Conservation (phyloP, 2,329 filamentous ascomycete genomes). For the Nemania abortiva region DNA sequence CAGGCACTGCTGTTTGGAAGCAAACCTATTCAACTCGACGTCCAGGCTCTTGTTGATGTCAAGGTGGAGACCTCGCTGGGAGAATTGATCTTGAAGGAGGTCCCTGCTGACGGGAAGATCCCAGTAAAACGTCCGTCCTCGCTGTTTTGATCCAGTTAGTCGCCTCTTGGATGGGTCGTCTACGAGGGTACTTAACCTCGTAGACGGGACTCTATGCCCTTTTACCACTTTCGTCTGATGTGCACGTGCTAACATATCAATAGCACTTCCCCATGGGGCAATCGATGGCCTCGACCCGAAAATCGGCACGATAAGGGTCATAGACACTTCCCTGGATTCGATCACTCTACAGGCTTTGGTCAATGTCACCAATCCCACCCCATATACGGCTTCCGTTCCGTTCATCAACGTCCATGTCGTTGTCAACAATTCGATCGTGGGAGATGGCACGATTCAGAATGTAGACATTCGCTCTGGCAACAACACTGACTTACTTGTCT, state of each 20-base stretch:
- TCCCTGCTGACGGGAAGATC: conserved; percentile 87
- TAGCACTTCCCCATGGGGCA: conserved; percentile 70
- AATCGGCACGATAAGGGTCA: conserved; percentile 77
- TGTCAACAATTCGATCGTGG: conserved; percentile 79
- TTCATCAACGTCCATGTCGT: conserved; percentile 81
- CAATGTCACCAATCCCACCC: conserved; percentile 91
- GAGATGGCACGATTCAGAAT: conserved; percentile 76
- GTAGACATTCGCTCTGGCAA: conserved; percentile 74
- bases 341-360: conserved; percentile 78
- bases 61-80: conserved; percentile 86
- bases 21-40: conserved; percentile 75
- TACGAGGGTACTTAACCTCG: conserved; percentile 39
- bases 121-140: conserved; percentile 91
- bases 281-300: conserved; percentile 67
- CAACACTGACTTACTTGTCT: conserved; percentile 77
- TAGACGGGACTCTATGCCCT: conserved; percentile 41
- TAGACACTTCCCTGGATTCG: conserved; percentile 77
- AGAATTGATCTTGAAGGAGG: conserved; percentile 80
- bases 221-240: conserved; percentile 32
- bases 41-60: conserved; percentile 85
- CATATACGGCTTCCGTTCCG: conserved; percentile 85
- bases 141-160: conserved; percentile 62
- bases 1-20: conserved; percentile 82
- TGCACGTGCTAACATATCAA: conserved; percentile 52
- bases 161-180: conserved; percentile 46